Conservation (phyloP, 176 grass and related monocot genomes). For the Cenchrus americanus region DNA sequence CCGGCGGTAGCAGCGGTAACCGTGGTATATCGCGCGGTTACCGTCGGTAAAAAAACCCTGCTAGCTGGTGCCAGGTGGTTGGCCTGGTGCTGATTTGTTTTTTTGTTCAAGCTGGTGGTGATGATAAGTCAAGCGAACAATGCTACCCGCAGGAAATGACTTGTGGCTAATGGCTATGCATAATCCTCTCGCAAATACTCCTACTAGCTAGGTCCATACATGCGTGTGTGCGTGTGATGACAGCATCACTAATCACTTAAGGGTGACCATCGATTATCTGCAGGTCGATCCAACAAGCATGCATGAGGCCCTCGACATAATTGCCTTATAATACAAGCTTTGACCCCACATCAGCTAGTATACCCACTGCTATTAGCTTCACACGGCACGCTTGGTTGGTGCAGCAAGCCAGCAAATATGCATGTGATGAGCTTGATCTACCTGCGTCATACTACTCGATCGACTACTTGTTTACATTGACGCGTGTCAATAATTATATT, state of each 20-base stretch:
- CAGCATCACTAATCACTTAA: neutral
- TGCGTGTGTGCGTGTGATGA: no score
- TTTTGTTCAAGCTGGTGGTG: no score
- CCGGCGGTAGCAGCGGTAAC: no score
- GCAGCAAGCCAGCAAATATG: neutral
- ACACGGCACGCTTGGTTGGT: slow-evolving; percentile 7
- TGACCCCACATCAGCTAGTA: neutral
- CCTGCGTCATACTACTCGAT: neutral
- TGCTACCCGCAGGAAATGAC: neutral
- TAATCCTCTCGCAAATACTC: neutral
- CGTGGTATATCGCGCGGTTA: no score
- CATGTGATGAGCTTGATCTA: slow-evolving; percentile 3
- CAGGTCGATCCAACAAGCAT: neutral
- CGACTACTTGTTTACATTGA: neutral
- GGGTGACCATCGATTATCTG: neutral
- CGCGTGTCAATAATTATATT: slow-evolving; percentile 7
- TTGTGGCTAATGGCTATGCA: neutral
- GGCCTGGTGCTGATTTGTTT: no score
- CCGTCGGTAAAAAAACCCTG: no score
- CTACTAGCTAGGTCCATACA: no score
- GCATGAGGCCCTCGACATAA: neutral
- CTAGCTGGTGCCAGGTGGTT: no score
- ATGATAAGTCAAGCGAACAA: no score
- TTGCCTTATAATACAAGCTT: slow-evolving; percentile 32
- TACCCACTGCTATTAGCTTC: neutral